Evolutionary conservation across 225 moss, liverwort and hornwort genomes (phyloP).

Genomic region (Pseudisothecium myosuroides): DNA sequence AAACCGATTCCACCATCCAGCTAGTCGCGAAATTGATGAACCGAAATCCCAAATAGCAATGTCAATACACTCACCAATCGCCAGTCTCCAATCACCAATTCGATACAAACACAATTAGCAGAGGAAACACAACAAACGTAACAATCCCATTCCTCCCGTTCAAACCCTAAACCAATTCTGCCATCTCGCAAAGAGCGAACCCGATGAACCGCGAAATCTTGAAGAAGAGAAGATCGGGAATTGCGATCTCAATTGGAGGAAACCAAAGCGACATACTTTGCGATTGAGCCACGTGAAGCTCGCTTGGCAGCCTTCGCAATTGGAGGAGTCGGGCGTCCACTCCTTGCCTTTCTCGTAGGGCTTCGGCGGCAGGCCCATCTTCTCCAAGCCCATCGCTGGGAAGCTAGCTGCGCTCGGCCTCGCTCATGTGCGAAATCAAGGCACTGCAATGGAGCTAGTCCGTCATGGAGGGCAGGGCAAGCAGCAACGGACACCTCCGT

Average conservation of each 20-base stretch:
- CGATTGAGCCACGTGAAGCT: constrained; percentile 73
- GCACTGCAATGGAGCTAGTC: background rate
- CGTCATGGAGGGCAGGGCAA: background rate
- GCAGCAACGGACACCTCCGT: background rate
- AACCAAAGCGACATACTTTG: constrained; percentile 41
- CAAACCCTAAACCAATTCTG: background rate
- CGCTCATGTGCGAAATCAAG: constrained; percentile 4
- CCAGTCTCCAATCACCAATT: background rate
- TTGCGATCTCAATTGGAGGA: background rate
- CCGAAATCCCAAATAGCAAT: background rate
- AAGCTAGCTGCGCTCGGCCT: background rate
- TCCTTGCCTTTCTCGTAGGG: constrained; percentile 66
- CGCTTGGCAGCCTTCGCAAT: constrained; percentile 63
- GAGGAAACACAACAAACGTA: background rate
- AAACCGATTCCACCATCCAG: background rate
- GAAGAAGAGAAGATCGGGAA: background rate
- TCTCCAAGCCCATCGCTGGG: constrained; percentile 59
- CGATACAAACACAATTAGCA: background rate
- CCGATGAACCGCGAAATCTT: background rate
- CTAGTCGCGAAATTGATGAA: background rate
- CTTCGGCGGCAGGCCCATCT: constrained; percentile 83
- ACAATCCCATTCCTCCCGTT: background rate
- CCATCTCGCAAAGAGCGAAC: background rate
- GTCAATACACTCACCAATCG: background rate
- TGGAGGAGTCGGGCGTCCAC: constrained; percentile 80